A percentile compares a stretch with the other conserved stretches of the same genome.
These are phyloP conservation scores for Durio zibethinus DNA, from an alignment of 345 rosid species.

Conservation along the genomic window DNA sequence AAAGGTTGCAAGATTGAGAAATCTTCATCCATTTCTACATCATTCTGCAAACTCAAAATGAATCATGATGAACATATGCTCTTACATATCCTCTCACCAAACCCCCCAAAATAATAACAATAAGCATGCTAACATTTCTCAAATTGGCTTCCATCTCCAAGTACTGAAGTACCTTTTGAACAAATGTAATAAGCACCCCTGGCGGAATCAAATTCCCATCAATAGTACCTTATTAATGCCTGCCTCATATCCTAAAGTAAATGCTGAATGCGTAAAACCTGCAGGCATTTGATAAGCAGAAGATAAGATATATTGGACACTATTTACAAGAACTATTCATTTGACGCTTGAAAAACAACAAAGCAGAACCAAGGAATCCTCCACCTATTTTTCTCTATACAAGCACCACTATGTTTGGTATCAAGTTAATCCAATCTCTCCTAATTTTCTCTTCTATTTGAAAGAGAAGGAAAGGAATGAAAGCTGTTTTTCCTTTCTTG, in stretches of 20 bases:
- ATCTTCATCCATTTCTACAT: constrained; percentile 85
- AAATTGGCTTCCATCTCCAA: constrained; percentile 99
- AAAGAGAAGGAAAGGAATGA: not conserved
- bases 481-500: not conserved
- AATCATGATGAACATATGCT: constrained; percentile 29
- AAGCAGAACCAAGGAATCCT: not conserved
- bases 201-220: constrained; percentile 98
- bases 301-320: not conserved
- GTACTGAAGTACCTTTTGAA: constrained; percentile 93
- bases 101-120: constrained; percentile 7
- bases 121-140: constrained; percentile 62
- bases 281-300: constrained; percentile 18
- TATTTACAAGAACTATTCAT: not conserved
- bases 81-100: not conserved
- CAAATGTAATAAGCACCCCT: constrained; percentile 80
- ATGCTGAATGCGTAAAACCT: constrained; percentile 92
- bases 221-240: constrained; percentile 78
- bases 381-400: not conserved
- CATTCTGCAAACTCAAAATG: constrained; percentile 55
- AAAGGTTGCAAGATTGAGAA: constrained; percentile 93
- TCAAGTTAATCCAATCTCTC: too few relatives aligned
- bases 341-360: not conserved
- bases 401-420: not conserved
- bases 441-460: too few relatives aligned
- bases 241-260: constrained; percentile 92